phyloP scores from a whole-genome alignment of 2,329 filamentous ascomycete genomes.

The Aureobasidium sp. region DNA sequence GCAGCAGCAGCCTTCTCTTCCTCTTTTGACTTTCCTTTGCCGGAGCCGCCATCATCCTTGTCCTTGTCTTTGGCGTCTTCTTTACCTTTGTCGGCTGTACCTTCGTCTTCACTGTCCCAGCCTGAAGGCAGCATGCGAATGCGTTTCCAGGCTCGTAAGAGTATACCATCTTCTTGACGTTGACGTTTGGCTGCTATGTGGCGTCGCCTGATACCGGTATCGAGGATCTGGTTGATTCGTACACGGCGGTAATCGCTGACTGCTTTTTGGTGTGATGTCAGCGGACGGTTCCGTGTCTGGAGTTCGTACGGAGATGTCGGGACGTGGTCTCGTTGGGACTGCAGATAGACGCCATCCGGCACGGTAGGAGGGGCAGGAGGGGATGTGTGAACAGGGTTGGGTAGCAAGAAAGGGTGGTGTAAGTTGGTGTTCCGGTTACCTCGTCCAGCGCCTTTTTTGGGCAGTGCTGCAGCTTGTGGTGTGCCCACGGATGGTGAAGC shows the following conservation, averaged over 20 bases:
- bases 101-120: constrained; percentile 40
- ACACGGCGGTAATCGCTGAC: constrained; percentile 71
- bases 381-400: constrained; percentile 19
- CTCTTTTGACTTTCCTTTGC: constrained; percentile 21
- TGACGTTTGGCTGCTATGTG: constrained; percentile 56
- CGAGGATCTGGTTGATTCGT: constrained; percentile 73
- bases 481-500: constrained; percentile 20
- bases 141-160: constrained; percentile 59
- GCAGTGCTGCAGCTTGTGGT: constrained; percentile 21
- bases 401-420: constrained; percentile 26
- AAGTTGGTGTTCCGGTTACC: constrained; percentile 35
- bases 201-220: constrained; percentile 60
- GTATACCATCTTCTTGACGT: constrained; percentile 56
- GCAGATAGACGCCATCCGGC: background rate
- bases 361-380: background rate
- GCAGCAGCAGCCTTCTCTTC: constrained; percentile 12
- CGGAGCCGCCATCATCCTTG: constrained; percentile 10
- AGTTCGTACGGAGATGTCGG: constrained; percentile 27
- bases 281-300: constrained; percentile 56
- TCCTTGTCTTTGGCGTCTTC: constrained; percentile 14
- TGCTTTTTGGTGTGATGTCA: constrained; percentile 73
- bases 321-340: constrained; percentile 21
- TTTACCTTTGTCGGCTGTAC: constrained; percentile 5
- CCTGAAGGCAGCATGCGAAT: constrained; percentile 42
- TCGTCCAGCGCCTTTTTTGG: constrained; percentile 38